These are phyloP conservation scores for Starmerella davenportii DNA, from an alignment of 805 yeast species.

Conservation along the genomic window DNA sequence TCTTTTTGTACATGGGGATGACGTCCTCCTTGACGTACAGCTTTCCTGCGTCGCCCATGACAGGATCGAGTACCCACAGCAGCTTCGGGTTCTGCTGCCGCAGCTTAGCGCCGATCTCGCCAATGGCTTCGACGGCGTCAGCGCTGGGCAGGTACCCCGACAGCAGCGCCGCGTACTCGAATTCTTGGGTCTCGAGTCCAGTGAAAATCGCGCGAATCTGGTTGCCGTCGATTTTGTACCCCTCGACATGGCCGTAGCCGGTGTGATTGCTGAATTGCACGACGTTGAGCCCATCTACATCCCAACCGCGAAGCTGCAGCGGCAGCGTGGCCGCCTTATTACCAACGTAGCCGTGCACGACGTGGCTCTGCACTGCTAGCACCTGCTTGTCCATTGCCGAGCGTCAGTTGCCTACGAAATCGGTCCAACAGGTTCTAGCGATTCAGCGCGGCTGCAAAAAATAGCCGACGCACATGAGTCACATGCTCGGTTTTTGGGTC, in stretches of 20 bases:
- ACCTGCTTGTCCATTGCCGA: conserved; percentile 14
- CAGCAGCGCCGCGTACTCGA: conserved; percentile 45
- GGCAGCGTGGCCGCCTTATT: conserved; percentile 84
- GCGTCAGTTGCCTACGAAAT: not conserved
- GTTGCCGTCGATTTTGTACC: conserved; percentile 32
- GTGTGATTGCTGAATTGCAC: conserved; percentile 86
- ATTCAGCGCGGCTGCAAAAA: not conserved
- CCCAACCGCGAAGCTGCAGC: conserved; percentile 73
- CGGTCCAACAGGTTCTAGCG: not conserved
- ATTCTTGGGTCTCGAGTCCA: conserved; percentile 37
- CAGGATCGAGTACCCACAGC: conserved; percentile 70
- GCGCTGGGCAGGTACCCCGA: conserved; percentile 66
- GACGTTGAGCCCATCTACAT: conserved; percentile 75
- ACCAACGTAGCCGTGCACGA: conserved; percentile 90
- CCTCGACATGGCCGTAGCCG: conserved; percentile 57
- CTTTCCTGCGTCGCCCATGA: conserved; percentile 76
- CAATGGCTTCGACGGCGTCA: conserved; percentile 35
- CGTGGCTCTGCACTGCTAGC: conserved; percentile 69
- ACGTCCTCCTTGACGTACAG: conserved; percentile 47
- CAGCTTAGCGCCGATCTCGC: conserved; percentile 26
- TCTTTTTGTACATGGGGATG: conserved; percentile 38
- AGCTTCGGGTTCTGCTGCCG: conserved; percentile 16
- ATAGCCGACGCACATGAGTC: not conserved
- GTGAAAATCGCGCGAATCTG: conserved; percentile 33
- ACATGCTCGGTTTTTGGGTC: not conserved